These are phyloP conservation scores for Diaporthe sp. DNA, from an alignment of 2,329 filamentous ascomycete species.

Conservation along the genomic window DNA sequence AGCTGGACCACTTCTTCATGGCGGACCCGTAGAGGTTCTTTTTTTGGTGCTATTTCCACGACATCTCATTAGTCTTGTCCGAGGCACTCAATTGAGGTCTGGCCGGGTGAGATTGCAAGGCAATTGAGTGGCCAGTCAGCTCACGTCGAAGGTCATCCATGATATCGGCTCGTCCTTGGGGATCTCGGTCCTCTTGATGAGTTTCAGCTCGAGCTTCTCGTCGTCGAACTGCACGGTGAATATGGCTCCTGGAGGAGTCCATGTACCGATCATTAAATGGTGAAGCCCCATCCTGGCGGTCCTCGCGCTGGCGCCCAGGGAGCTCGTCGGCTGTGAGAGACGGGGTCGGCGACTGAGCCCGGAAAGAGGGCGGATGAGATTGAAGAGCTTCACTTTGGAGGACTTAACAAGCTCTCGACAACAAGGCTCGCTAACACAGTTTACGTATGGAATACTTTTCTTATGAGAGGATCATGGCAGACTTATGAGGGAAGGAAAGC, in stretches of 20 bases:
- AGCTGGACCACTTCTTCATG: conserved; percentile 95
- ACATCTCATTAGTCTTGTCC: background rate
- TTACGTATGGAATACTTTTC: no score
- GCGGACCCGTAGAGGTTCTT: conserved; percentile 90
- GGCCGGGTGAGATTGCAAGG: background rate
- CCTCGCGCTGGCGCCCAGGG: background rate
- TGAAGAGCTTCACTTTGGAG: conserved; percentile 33
- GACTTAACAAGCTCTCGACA: background rate
- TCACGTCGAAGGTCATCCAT: conserved; percentile 92
- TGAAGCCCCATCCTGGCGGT: conserved; percentile 76
- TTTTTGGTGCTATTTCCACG: conserved; percentile 73
- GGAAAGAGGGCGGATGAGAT: conserved; percentile 33
- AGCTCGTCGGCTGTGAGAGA: conserved; percentile 16
- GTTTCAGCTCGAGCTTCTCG: conserved; percentile 78
- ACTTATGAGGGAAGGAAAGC: no score
- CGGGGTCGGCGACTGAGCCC: conserved; percentile 44
- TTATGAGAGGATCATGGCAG: background rate
- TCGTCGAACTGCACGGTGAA: conserved; percentile 92
- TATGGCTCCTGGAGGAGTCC: conserved; percentile 90
- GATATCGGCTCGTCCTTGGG: conserved; percentile 89
- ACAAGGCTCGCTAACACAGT: background rate
- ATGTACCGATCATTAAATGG: conserved; percentile 92
- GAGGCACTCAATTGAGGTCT: background rate
- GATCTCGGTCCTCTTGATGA: conserved; percentile 86
- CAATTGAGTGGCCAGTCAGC: conserved; percentile 46